Evolutionary conservation across 2,329 filamentous ascomycete species (phyloP).

Genomic region (Ophiostoma novo-ulmi): DNA sequence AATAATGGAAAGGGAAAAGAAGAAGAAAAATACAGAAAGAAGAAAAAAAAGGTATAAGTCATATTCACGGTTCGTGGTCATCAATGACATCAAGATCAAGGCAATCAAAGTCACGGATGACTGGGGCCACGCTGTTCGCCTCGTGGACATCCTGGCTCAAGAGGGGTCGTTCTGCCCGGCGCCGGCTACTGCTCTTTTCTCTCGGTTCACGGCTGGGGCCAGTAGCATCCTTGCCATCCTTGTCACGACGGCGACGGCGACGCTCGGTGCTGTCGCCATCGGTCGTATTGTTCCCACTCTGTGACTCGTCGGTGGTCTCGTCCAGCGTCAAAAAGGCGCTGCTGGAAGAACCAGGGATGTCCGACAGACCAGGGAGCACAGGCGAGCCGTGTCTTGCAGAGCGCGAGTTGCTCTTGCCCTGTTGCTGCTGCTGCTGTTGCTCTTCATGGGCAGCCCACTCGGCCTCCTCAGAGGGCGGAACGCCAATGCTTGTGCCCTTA

Average conservation of each 20-base stretch:
- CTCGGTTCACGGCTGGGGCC: slow-evolving; percentile 10
- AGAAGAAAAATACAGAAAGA: background rate
- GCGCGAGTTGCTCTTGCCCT: background rate
- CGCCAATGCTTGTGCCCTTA: slow-evolving; percentile 24
- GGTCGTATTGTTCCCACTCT: slow-evolving; percentile 29
- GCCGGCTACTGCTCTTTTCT: slow-evolving; percentile 15
- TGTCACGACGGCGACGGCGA: slow-evolving; percentile 24
- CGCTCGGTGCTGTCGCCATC: slow-evolving; percentile 28
- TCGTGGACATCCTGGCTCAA: slow-evolving; percentile 28
- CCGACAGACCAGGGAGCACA: background rate
- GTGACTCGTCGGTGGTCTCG: slow-evolving; percentile 30
- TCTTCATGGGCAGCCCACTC: slow-evolving; percentile 27
- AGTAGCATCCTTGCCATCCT: slow-evolving; percentile 13
- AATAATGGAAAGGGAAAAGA: background rate
- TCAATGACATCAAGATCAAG: slow-evolving; percentile 36
- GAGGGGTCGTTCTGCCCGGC: slow-evolving; percentile 25
- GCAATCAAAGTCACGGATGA: slow-evolving; percentile 38
- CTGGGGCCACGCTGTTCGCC: slow-evolving; percentile 29
- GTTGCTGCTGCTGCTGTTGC: slow-evolving; percentile 10
- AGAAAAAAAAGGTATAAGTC: background rate
- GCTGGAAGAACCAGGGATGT: slow-evolving; percentile 18
- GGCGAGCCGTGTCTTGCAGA: background rate
- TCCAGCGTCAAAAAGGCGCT: slow-evolving; percentile 30
- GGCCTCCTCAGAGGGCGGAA: slow-evolving; percentile 30
- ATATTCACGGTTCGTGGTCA: slow-evolving; percentile 30